Base-by-base conservation (phyloP, 768 basidiomycete species). In the Holtermanniella nyarrowii region DNA sequence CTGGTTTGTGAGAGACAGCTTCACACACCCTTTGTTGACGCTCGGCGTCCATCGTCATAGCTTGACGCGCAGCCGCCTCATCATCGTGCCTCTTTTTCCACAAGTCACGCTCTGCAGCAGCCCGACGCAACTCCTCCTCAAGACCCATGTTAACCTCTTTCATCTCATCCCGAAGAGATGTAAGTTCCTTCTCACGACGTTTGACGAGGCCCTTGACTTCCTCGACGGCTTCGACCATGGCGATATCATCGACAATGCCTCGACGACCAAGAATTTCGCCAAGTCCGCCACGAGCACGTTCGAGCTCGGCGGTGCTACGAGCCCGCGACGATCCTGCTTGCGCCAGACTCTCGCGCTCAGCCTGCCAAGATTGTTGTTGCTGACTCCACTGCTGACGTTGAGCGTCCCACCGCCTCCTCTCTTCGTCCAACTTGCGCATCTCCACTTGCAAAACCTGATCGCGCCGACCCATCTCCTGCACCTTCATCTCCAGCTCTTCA, bases 121-220 rank as follows among this genome's bases (percentile, higher is more conserved):
- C 58, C 40, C 68, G 40, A 12, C 54, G 55, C 25, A 70, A 41
- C 49, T 73, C 70, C 40, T 61, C 62, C 43, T 73, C 72, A 5
- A 71, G 48, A 12, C 69, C 68, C 57, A 67, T 61, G 26, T 61
- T 66, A 22, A 71, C 68, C 48, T 69, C 66, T 48, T 58, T 54
- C 64, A 72, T 63, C 56, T 73, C 70, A 16, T 62, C 63, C 31
- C 51, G 57, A 40, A 68, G 52, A 23, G 53, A 49, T 4, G 49
- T 52, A 22, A 70, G 54, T 45, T 70, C 65, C 49, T 56, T 59
- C 45, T 70, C 68, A 18, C 65, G 46, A 43, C 57, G 48, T 31
- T 60, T 47, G 18, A 67, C 52, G 26, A 62, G 20, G 2, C n/a
- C 44, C 31, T 41, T 55, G 23, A 71, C 52, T 26, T 66, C 62